Conservation (phyloP, 495 filamentous ascomycete genomes). For the Penicillium antarcticum region DNA sequence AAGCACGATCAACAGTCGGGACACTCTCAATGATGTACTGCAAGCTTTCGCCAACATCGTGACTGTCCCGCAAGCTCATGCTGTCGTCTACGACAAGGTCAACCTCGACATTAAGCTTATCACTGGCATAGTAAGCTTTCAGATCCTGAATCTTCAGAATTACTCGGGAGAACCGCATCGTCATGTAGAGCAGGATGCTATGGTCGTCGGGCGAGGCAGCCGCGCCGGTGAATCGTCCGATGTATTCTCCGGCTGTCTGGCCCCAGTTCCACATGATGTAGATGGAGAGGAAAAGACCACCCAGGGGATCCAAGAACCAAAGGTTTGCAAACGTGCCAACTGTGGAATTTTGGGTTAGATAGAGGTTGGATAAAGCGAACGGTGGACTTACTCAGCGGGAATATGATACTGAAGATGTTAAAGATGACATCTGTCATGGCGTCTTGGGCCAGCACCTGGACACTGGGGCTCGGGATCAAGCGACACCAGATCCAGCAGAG, state of each 20-base stretch:
- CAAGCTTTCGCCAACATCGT: constrained; percentile 85
- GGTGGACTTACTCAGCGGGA: constrained; percentile 28
- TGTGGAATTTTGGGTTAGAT: constrained; percentile 22
- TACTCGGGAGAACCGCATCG: constrained; percentile 89
- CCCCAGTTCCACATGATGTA: constrained; percentile 89
- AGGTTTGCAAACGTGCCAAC: constrained; percentile 72
- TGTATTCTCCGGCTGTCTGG: constrained; percentile 69
- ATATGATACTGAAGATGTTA: constrained; percentile 83
- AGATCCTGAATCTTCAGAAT: constrained; percentile 86
- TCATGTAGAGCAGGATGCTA: constrained; percentile 84
- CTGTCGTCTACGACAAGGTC: constrained; percentile 79
- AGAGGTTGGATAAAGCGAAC: not conserved
- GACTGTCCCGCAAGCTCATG: constrained; percentile 76
- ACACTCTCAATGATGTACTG: constrained; percentile 90
- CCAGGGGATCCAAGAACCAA: constrained; percentile 86
- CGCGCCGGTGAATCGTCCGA: constrained; percentile 77
- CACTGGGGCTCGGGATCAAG: constrained; percentile 80
- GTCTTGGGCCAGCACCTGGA: constrained; percentile 75
- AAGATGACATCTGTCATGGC: constrained; percentile 78
- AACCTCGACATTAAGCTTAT: constrained; percentile 84
- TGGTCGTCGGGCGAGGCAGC: constrained; percentile 76
- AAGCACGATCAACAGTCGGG: constrained; percentile 65
- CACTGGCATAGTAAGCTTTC: constrained; percentile 85
- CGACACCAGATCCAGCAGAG: constrained; percentile 91
- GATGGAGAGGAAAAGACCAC: constrained; percentile 74